Evolutionary conservation across 352 stramenopile genomes (phyloP).

Genomic region (Pythium brachiatum): DNA sequence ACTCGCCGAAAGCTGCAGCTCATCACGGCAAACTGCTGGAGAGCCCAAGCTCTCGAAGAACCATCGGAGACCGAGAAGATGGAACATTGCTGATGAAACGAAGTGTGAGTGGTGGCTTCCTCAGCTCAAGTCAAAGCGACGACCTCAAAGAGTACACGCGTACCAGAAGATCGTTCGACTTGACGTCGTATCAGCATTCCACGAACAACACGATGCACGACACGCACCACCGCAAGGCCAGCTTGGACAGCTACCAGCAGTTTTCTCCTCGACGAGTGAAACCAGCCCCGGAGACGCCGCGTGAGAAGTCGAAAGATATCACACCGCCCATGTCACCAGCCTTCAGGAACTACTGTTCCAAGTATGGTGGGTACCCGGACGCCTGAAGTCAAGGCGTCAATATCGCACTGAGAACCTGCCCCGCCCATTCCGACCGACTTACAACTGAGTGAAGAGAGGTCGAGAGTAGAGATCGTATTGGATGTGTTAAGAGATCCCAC

Average conservation of each 20-base stretch:
- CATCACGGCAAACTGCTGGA: conserved; percentile 29
- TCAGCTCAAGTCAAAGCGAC: conserved; percentile 1
- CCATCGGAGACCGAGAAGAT: neutral
- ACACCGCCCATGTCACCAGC: conserved; percentile 28
- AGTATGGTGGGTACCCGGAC: conserved; percentile 82
- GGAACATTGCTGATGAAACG: neutral
- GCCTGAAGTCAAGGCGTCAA: conserved; percentile 11
- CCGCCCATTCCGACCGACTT: conserved; percentile 5
- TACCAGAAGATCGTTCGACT: conserved; percentile 37
- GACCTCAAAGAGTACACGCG: conserved; percentile 13
- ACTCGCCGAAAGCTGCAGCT: conserved; percentile 47
- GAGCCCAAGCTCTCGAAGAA: conserved; percentile 6
- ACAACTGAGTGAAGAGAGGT: conserved; percentile 7
- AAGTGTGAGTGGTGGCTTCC: conserved; percentile 1
- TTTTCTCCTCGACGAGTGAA: neutral
- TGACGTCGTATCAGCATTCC: conserved; percentile 22
- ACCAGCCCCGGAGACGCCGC: neutral
- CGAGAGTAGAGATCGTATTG: conserved; percentile 22
- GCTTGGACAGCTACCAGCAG: conserved; percentile 5
- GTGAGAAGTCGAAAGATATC: conserved; percentile 1
- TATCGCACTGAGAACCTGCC: neutral
- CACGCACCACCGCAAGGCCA: conserved; percentile 10
- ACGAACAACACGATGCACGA: neutral
- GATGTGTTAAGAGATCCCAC: conserved; percentile 13
- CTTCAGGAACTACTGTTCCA: conserved; percentile 84